A percentile compares a stretch with the other conserved stretches of the same genome.
phyloP scores from a whole-genome alignment of 441 rosid genomes.

The Isatis lusitanica region DNA sequence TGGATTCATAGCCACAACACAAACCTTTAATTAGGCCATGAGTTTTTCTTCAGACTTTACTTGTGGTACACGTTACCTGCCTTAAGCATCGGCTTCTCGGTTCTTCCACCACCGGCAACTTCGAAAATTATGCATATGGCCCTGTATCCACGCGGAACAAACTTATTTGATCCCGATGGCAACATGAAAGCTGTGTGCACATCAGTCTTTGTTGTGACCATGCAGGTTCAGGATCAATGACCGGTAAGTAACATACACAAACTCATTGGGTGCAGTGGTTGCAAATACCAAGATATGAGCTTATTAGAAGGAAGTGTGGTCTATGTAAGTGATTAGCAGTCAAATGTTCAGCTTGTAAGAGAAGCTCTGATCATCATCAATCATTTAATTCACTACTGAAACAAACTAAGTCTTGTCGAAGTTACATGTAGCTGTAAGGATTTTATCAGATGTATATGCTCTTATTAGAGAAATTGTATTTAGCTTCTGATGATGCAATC shows the following conservation, averaged over 20 bases:
- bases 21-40: slow-evolving; percentile 94
- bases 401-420: neutral
- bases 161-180: slow-evolving; percentile 8
- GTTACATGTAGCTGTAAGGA: too few relatives aligned
- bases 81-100: slow-evolving; percentile 83
- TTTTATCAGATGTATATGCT: too few relatives aligned
- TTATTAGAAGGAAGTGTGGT: slow-evolving; percentile 77
- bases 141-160: slow-evolving; percentile 58
- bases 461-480: too few relatives aligned
- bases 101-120: slow-evolving; percentile 84
- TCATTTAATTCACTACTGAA: neutral
- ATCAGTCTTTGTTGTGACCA: slow-evolving; percentile 28
- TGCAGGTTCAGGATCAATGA: slow-evolving; percentile 23
- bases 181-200: slow-evolving; percentile 18
- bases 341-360: neutral
- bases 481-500: too few relatives aligned
- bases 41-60: slow-evolving; percentile 80
- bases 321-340: slow-evolving; percentile 16
- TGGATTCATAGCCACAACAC: slow-evolving; percentile 95
- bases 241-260: slow-evolving; percentile 27
- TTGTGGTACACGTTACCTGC: slow-evolving; percentile 90
- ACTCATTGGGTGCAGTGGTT: neutral
- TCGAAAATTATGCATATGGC: slow-evolving; percentile 70
- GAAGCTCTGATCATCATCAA: neutral
- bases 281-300: slow-evolving; percentile 58